Evolutionary conservation across 129 eudicot species (phyloP).

Genomic region (Chrysanthemum seticuspe): DNA sequence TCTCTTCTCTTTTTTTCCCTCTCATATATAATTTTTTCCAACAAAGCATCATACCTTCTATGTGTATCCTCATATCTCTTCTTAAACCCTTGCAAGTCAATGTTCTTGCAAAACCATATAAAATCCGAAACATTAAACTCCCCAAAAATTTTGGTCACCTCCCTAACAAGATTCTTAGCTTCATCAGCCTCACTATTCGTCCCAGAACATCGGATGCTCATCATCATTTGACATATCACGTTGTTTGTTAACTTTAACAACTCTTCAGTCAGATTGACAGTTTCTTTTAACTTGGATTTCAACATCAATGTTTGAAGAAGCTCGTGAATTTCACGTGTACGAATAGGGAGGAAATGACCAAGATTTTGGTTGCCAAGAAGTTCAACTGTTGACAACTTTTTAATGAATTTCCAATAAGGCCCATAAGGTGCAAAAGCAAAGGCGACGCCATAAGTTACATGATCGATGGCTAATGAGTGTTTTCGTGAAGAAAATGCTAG

Average conservation of each 20-base stretch:
- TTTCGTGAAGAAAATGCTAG: constrained; percentile 38
- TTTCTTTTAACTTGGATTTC: constrained; percentile 29
- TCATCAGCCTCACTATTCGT: constrained; percentile 45
- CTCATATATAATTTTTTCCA: constrained; percentile 37
- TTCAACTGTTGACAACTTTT: constrained; percentile 45
- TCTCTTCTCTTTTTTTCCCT: constrained; percentile 32
- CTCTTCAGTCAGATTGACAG: constrained; percentile 47
- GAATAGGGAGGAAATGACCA: constrained; percentile 43
- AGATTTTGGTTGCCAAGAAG: constrained; percentile 42
- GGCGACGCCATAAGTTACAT: constrained; percentile 37
- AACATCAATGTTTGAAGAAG: constrained; percentile 19
- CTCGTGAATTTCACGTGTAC: constrained; percentile 28
- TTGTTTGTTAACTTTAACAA: constrained; percentile 44
- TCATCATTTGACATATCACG: constrained; percentile 50
- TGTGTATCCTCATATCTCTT: constrained; percentile 38
- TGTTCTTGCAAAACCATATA: constrained; percentile 40
- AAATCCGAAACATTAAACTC: constrained; percentile 52
- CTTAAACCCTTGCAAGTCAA: constrained; percentile 40
- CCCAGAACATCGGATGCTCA: constrained; percentile 49
- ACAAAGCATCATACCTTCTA: constrained; percentile 35
- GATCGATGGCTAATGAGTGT: constrained; percentile 37
- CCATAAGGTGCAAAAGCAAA: constrained; percentile 59
- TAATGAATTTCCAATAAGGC: constrained; percentile 55
- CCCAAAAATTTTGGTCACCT: constrained; percentile 53
- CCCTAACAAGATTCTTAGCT: constrained; percentile 39